phyloP scores from a whole-genome alignment of 176 grass and related monocot species.

The Avena insularis region DNA sequence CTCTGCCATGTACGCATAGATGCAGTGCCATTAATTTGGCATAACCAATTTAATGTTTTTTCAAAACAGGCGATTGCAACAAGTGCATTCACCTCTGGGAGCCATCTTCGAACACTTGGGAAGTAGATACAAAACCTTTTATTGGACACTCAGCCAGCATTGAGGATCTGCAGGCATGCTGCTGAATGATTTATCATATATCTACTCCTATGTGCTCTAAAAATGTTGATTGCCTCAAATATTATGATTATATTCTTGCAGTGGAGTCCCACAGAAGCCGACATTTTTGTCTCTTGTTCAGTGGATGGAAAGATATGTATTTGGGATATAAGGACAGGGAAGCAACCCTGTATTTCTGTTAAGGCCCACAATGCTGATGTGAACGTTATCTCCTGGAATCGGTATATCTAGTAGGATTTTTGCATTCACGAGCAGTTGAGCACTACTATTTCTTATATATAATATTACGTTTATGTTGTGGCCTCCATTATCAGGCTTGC shows the following conservation, averaged over 20 bases:
- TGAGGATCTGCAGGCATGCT: conserved; percentile 81
- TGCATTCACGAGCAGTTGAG: neutral
- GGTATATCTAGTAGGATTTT: conserved; percentile 47
- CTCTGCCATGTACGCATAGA: neutral
- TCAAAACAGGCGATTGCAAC: conserved; percentile 69
- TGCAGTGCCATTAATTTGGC: conserved; percentile 10
- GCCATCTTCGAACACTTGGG: conserved; percentile 68
- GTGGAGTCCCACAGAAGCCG: conserved; percentile 91
- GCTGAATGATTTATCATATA: conserved; percentile 14
- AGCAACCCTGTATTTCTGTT: conserved; percentile 61
- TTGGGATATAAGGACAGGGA: conserved; percentile 77
- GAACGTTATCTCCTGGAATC: conserved; percentile 96
- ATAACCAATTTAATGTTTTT: conserved; percentile 10
- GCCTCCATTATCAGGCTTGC: conserved; percentile 54
- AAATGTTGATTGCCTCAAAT: conserved; percentile 25
- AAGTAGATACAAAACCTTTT: conserved; percentile 73
- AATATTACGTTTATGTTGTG: neutral
- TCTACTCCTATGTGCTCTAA: conserved; percentile 10
- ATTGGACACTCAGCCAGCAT: conserved; percentile 73
- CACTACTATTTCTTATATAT: conserved; percentile 6
- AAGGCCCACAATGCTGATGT: conserved; percentile 92
- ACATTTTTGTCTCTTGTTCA: conserved; percentile 86
- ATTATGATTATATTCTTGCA: conserved; percentile 45
- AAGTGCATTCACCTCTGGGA: conserved; percentile 90
- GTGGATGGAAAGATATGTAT: conserved; percentile 78